Base-by-base conservation (phyloP, 371 early-diverging fungal genomes). In the Mucor indicus region DNA sequence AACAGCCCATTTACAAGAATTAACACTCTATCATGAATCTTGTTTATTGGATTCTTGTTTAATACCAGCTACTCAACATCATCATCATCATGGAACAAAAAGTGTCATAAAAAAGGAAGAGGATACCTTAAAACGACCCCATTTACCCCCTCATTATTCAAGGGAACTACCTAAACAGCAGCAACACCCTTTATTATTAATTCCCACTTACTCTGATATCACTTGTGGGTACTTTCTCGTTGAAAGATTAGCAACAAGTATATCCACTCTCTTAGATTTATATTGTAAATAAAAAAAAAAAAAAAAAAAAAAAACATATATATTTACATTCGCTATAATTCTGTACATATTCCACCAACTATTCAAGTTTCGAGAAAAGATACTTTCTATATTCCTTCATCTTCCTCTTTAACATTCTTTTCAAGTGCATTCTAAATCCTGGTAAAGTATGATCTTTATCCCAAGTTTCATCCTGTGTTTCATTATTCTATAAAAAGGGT, bases 141-240 rank as follows among this genome's bases (percentile, higher is more conserved):
- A 9, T 11, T 33, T 33, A 33, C 35, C 35, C 4, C 11, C 35
- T 11, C 13, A 33, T 33, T 33, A 33, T 33, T 4, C 5, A 15
- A 9, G 35, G 35, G 11, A 33, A 33, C 6, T 33, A 33, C 35
- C 35, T 33, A 33, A 30, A 13, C 16, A 8, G 12, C 27, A 35
- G 9, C n/a, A 12, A 13, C 8, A 19, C 9, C 11, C 36, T n/a
- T 40, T 42, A 8, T 30, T 27, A 21, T 48, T 39, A 5, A 23
- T 48, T 12, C 47, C 51, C 4, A 30, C 45, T 27, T 53, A 45
- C 24, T 56, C 60, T 17, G 60, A 64, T 42, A 38, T 47, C 16
- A 57, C 51, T 5, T 65, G 65, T 51, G 65, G 65, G 1, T 48
- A 48, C 30, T 60, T 60, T 36, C 37, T 60, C 32, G 56, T 65